Conservation (phyloP, 257 asterid species). For the Scutellaria barbata region DNA sequence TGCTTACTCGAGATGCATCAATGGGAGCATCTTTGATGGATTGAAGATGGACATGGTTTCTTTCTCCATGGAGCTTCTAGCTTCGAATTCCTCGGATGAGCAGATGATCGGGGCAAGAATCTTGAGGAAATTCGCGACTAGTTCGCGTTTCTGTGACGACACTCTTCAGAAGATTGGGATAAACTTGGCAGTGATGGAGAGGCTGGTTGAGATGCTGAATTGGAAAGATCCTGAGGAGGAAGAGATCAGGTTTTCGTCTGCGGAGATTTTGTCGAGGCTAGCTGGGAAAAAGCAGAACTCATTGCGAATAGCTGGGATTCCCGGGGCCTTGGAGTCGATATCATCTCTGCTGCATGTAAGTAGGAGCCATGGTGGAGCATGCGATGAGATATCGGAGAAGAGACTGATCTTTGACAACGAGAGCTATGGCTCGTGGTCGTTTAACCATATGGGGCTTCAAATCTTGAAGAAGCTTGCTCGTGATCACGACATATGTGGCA, state of each 20-base stretch:
- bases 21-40: constrained; percentile 92
- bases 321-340: constrained; percentile 89
- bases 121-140: constrained; percentile 56
- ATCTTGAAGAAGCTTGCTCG: constrained; percentile 88
- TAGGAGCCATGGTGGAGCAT: constrained; percentile 52
- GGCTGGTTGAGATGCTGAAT: constrained; percentile 87
- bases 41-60: constrained; percentile 91
- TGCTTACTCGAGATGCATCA: constrained; percentile 74
- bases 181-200: constrained; percentile 64
- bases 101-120: constrained; percentile 84
- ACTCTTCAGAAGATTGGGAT: constrained; percentile 92
- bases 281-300: constrained; percentile 75
- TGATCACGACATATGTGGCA: constrained; percentile 80
- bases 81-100: constrained; percentile 79
- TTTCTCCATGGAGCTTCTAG: constrained; percentile 79
- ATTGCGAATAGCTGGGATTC: constrained; percentile 71
- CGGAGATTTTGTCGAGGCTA: constrained; percentile 65
- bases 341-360: constrained; percentile 68
- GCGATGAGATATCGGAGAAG: constrained; percentile 77
- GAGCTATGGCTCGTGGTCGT: constrained; percentile 64
- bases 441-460: constrained; percentile 85
- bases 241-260: constrained; percentile 78
- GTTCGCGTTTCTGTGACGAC: constrained; percentile 57
- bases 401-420: constrained; percentile 50
- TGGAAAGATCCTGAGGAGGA: constrained; percentile 88